Conservation (phyloP, 2,329 filamentous ascomycete genomes). For the Gaeumannomyces sp. region DNA sequence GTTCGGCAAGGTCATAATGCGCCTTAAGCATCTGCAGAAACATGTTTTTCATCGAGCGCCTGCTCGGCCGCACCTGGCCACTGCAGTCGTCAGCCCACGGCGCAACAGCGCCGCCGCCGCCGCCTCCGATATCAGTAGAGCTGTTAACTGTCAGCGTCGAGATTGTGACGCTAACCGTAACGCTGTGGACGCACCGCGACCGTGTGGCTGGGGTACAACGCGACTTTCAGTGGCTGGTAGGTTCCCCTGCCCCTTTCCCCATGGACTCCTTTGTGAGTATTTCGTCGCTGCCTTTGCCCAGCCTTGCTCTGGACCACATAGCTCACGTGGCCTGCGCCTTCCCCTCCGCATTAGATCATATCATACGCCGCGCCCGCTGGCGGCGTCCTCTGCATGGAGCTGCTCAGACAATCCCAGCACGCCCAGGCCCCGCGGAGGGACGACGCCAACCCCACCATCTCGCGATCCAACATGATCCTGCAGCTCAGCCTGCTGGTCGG, state of each 20-base stretch:
- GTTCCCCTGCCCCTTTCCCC: constrained; percentile 11
- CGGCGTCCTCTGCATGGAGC: constrained; percentile 44
- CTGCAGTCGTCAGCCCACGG: not conserved
- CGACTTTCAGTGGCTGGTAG: constrained; percentile 45
- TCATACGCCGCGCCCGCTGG: constrained; percentile 42
- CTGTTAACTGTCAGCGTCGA: constrained; percentile 40
- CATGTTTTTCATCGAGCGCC: constrained; percentile 51
- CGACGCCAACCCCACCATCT: constrained; percentile 22
- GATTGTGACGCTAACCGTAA: constrained; percentile 38
- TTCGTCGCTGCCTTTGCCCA: too few species aligned
- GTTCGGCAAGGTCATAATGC: constrained; percentile 39
- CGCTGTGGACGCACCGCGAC: constrained; percentile 45
- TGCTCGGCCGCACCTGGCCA: constrained; percentile 35
- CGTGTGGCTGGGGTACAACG: constrained; percentile 32
- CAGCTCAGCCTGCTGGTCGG: constrained; percentile 45
- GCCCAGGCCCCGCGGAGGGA: constrained; percentile 6
- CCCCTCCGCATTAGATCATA: constrained; percentile 32
- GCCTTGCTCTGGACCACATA: too few species aligned
- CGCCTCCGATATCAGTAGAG: constrained; percentile 24
- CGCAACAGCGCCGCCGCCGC: not conserved
- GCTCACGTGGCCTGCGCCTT: not conserved
- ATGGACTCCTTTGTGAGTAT: not conserved
- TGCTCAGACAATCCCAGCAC: constrained; percentile 35
- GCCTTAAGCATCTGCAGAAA: constrained; percentile 49
- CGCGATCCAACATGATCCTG: constrained; percentile 42